Percentiles rank a stretch among this genome's conserved stretches.
These are phyloP conservation scores for Pyrenochaeta sp. DNA, from an alignment of 2,329 filamentous ascomycete genomes.

Conservation along the genomic window DNA sequence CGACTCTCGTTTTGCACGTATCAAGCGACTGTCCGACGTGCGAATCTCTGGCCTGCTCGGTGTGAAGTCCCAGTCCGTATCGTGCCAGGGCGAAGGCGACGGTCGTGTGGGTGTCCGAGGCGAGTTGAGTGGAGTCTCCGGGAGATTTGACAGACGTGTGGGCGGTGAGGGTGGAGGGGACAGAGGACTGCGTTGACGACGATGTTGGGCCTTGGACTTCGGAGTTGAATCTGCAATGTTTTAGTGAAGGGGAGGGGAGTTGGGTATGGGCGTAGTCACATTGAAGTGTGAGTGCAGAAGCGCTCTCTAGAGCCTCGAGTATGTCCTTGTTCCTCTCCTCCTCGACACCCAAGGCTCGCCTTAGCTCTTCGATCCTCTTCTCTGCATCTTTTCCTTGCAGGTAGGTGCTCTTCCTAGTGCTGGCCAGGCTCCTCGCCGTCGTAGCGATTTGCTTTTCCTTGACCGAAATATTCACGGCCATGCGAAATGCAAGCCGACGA, in stretches of 20 bases:
- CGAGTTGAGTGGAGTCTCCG: constrained; percentile 17
- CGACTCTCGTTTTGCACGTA: constrained; percentile 47
- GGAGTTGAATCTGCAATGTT: constrained; percentile 32
- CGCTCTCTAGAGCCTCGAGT: constrained; percentile 44
- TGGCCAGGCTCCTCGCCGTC: constrained; percentile 40
- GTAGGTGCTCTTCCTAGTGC: constrained; percentile 41
- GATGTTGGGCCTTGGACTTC: constrained; percentile 25
- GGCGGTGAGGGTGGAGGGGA: constrained; percentile 46
- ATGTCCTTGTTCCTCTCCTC: constrained; percentile 48
- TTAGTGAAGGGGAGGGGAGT: constrained; percentile 8
- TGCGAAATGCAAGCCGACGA: constrained; percentile 46
- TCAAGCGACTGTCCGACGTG: constrained; percentile 43
- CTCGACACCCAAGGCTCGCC: constrained; percentile 39
- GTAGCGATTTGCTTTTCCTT: constrained; percentile 49
- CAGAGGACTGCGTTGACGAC: constrained; percentile 31
- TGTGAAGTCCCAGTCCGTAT: constrained; percentile 28
- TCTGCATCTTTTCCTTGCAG: constrained; percentile 40
- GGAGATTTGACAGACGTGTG: constrained; percentile 23
- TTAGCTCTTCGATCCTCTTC: constrained; percentile 43
- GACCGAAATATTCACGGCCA: constrained; percentile 49
- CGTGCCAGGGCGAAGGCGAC: constrained; percentile 31
- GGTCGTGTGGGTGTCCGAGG: constrained; percentile 35
- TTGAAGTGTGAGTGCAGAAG: constrained; percentile 47
- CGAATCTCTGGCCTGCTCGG: constrained; percentile 33
- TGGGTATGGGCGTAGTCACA: constrained; percentile 26